Percentiles rank a stretch among this genome's conserved stretches.
Evolutionary conservation across 768 basidiomycete genomes (phyloP).

Genomic region (Mrakia gelida): DNA sequence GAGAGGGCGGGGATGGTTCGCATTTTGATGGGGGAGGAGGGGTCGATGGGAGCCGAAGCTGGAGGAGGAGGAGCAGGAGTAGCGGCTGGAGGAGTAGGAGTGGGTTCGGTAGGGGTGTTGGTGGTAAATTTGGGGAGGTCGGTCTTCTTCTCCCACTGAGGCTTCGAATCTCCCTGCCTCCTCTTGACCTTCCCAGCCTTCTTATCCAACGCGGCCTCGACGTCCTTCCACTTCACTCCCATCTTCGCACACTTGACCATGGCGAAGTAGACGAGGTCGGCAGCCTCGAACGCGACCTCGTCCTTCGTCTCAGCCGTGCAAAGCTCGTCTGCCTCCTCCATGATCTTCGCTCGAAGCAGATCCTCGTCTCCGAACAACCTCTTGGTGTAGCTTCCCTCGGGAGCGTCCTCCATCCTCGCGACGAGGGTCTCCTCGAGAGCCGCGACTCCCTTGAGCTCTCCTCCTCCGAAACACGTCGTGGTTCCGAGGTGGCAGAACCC

Average conservation of each 20-base stretch:
- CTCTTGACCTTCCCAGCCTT: conserved; percentile 84
- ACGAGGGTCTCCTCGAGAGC: conserved; percentile 74
- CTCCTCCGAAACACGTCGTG: conserved; percentile 70
- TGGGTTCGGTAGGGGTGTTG: conserved; percentile 28
- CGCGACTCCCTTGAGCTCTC: conserved; percentile 68
- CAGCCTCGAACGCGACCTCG: conserved; percentile 89
- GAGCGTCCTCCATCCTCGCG: conserved; percentile 67
- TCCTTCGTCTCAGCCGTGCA: conserved; percentile 71
- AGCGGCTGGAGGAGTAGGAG: conserved; percentile 38
- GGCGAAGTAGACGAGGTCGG: conserved; percentile 89
- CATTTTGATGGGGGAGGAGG: conserved; percentile 65
- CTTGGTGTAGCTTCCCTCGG: conserved; percentile 86
- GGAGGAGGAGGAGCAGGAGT: conserved; percentile 32
- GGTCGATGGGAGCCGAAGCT: conserved; percentile 35
- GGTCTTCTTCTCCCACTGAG: conserved; percentile 50
- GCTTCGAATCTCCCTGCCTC: conserved; percentile 86
- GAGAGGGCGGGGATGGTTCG: conserved; percentile 59
- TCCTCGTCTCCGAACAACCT: conserved; percentile 75
- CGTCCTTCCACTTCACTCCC: conserved; percentile 75
- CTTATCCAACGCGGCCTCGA: conserved; percentile 74
- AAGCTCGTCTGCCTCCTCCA: conserved; percentile 98
- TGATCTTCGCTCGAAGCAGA: conserved; percentile 86
- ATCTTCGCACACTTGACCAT: conserved; percentile 75
- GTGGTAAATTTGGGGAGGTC: conserved; percentile 33
- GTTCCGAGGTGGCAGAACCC: conserved; percentile 93